Evolutionary conservation across 306 rosid genomes (phyloP).

Genomic region (Cyamopsis tetragonoloba): DNA sequence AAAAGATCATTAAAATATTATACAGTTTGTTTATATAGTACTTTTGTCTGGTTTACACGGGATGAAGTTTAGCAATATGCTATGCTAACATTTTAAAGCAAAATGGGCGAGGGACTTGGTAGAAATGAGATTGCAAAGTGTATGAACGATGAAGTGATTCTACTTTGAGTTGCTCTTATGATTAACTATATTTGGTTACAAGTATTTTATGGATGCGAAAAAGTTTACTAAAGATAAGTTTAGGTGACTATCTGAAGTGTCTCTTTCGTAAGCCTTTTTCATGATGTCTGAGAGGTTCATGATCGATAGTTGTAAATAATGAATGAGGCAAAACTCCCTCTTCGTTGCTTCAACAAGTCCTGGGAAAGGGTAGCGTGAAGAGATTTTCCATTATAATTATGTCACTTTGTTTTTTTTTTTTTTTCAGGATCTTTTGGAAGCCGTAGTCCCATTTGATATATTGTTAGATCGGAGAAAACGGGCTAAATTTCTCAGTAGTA

Average conservation of each 20-base stretch:
- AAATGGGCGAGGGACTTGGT: background rate
- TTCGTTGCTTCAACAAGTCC: conserved; percentile 9
- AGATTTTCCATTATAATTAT: background rate
- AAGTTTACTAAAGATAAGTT: background rate
- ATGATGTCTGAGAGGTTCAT: background rate
- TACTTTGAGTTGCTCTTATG: conserved; percentile 4
- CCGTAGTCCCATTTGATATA: conserved; percentile 86
- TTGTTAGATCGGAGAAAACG: conserved; percentile 74
- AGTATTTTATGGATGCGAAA: background rate
- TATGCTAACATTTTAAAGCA: background rate
- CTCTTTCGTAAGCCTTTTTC: conserved; percentile 5
- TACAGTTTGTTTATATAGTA: background rate
- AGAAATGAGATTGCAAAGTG: background rate
- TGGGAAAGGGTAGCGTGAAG: conserved; percentile 22
- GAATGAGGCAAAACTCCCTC: conserved; percentile 5
- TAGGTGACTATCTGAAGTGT: conserved; percentile 23
- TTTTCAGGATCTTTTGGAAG: conserved; percentile 90
- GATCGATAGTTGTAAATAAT: conserved; percentile 2
- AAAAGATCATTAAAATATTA: background rate
- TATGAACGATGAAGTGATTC: background rate
- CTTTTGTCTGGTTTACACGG: conserved; percentile 6
- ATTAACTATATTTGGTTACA: background rate
- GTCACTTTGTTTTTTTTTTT: background rate
- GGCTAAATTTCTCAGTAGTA: conserved; percentile 55
- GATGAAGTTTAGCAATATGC: conserved; percentile 4